Evolutionary conservation across 1,139 yeast species (phyloP).

Genomic region (Chernovozyma aurita): DNA sequence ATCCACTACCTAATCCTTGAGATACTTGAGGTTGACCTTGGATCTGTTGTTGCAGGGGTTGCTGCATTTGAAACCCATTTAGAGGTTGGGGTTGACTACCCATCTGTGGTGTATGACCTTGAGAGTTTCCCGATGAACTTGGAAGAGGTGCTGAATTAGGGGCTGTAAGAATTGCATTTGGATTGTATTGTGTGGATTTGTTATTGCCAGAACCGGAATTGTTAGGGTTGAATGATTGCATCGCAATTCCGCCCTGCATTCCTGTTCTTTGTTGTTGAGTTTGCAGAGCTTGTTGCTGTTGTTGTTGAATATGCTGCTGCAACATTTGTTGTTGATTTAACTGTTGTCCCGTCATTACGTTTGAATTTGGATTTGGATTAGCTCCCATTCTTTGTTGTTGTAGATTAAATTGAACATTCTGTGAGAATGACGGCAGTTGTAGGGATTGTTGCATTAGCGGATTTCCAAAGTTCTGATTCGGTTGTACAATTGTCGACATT

Average conservation of each 20-base stretch:
- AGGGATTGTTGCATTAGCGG: constrained; percentile 7
- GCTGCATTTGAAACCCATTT: constrained; percentile 1
- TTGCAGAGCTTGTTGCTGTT: constrained; percentile 6
- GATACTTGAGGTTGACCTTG: background rate
- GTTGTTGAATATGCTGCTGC: constrained; percentile 6
- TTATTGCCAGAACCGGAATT: constrained; percentile 5
- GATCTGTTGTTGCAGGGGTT: constrained; percentile 5
- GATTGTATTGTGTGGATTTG: constrained; percentile 9
- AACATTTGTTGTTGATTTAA: constrained; percentile 7
- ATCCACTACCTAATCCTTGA: constrained; percentile 1
- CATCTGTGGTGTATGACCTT: constrained; percentile 28
- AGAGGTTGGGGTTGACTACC: constrained; percentile 21
- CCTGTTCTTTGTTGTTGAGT: constrained; percentile 17
- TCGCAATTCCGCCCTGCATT: constrained; percentile 17
- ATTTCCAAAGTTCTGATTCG: constrained; percentile 3
- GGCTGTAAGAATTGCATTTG: constrained; percentile 13
- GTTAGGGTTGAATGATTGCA: constrained; percentile 13
- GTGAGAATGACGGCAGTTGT: constrained; percentile 3
- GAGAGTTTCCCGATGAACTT: constrained; percentile 19
- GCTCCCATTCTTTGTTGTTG: constrained; percentile 6
- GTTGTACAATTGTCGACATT: constrained; percentile 10
- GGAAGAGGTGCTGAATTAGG: constrained; percentile 26
- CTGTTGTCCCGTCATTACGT: background rate
- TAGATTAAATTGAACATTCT: background rate
- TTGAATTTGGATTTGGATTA: background rate